Conservation (phyloP, 768 basidiomycete species). For the Neoboletus subvelutipes region DNA sequence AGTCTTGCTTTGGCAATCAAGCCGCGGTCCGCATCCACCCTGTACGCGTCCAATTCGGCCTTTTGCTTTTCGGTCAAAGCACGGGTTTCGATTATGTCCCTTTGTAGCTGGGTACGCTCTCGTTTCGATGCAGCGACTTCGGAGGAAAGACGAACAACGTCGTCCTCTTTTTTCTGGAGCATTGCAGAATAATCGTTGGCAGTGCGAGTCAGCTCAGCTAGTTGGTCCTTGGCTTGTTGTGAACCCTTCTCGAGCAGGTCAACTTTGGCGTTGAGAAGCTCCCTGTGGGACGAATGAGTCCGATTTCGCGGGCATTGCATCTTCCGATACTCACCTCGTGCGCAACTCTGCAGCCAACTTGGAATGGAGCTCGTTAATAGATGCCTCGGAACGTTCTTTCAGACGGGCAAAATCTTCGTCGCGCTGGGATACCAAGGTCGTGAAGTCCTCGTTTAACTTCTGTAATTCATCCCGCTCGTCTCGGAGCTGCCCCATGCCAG, state of each 20-base stretch:
- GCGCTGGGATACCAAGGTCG: constrained; percentile 65
- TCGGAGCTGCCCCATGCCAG: constrained; percentile 57
- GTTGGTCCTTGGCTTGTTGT: constrained; percentile 72
- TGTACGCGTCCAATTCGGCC: constrained; percentile 60
- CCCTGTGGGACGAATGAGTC: constrained; percentile 43
- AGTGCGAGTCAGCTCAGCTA: constrained; percentile 74
- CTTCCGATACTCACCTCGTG: constrained; percentile 50
- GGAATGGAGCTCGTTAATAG: constrained; percentile 64
- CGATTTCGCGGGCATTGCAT: background rate
- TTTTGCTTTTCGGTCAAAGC: constrained; percentile 64
- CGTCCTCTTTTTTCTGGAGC: constrained; percentile 76
- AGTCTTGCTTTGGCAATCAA: constrained; percentile 54
- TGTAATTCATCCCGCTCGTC: constrained; percentile 60
- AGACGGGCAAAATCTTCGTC: constrained; percentile 75
- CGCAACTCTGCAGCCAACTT: constrained; percentile 66
- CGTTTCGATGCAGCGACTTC: constrained; percentile 54
- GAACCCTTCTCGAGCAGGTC: constrained; percentile 66
- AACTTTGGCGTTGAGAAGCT: constrained; percentile 56
- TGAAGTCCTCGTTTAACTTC: constrained; percentile 66
- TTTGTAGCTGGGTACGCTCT: constrained; percentile 53
- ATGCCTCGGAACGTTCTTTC: constrained; percentile 71
- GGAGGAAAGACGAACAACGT: constrained; percentile 51
- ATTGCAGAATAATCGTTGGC: constrained; percentile 72
- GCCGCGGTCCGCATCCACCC: constrained; percentile 49
- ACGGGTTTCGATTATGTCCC: constrained; percentile 68